These are phyloP conservation scores for Phytopythium oedochilum DNA, from an alignment of 352 stramenopile genomes.

Conservation along the genomic window DNA sequence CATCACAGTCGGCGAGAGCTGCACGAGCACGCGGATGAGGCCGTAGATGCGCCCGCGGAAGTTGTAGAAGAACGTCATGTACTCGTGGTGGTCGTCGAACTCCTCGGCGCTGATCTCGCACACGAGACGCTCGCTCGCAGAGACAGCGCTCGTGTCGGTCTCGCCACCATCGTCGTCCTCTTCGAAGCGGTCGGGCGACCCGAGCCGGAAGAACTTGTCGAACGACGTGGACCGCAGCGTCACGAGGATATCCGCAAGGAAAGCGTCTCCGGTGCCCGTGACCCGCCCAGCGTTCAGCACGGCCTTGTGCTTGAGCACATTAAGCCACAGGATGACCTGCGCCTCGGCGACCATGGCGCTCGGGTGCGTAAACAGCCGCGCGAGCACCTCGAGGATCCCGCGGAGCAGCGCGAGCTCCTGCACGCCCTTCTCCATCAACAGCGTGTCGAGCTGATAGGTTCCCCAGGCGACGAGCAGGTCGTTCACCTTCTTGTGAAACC, in stretches of 20 bases:
- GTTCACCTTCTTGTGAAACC: slow-evolving; percentile 75
- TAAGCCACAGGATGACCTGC: slow-evolving; percentile 74
- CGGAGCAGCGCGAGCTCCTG: slow-evolving; percentile 47
- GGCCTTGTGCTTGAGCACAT: slow-evolving; percentile 60
- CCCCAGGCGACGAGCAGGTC: slow-evolving; percentile 71
- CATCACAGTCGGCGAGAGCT: slow-evolving; percentile 38
- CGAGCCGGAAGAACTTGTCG: slow-evolving; percentile 80
- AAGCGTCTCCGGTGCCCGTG: slow-evolving; percentile 16
- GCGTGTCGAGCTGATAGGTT: slow-evolving; percentile 52
- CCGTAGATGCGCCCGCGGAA: slow-evolving; percentile 76
- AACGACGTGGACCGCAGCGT: slow-evolving; percentile 58
- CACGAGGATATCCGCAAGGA: slow-evolving; percentile 28
- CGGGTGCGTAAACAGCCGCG: slow-evolving; percentile 55
- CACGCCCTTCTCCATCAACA: slow-evolving; percentile 36
- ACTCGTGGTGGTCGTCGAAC: slow-evolving; percentile 74
- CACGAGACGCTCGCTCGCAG: slow-evolving; percentile 5
- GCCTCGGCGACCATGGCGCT: slow-evolving; percentile 66
- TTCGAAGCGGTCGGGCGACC: slow-evolving; percentile 44
- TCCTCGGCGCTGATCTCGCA: slow-evolving; percentile 48
- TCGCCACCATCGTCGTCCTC: slow-evolving; percentile 25
- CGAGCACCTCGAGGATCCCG: slow-evolving; percentile 40
- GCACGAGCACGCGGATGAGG: slow-evolving; percentile 61
- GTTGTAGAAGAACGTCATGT: slow-evolving; percentile 71
- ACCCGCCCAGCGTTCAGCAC: slow-evolving; percentile 30
- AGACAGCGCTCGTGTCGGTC: slow-evolving; percentile 3